Conservation (phyloP, 148 eudicot genomes). For the Rhododendron ferrugineum region DNA sequence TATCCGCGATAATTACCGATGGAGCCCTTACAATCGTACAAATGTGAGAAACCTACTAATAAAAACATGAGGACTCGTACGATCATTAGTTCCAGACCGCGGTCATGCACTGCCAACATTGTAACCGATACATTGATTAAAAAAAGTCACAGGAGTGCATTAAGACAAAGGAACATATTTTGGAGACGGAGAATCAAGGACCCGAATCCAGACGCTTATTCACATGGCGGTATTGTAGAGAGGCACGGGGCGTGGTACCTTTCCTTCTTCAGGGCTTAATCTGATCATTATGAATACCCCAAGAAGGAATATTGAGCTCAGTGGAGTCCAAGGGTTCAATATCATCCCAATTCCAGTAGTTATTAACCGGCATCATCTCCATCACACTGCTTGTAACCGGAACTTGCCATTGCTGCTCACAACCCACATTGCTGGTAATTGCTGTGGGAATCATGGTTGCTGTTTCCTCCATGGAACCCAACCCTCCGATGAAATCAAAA, state of each 20-base stretch:
- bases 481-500: slow-evolving; percentile 26
- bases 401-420: slow-evolving; percentile 27
- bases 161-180: not conserved
- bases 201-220: too few species aligned
- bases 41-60: not conserved
- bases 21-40: not conserved
- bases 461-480: slow-evolving; percentile 10
- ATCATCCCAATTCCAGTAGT: slow-evolving; percentile 68
- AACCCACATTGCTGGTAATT: slow-evolving; percentile 8
- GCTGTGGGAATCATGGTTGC: slow-evolving; percentile 5
- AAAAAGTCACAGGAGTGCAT: not conserved
- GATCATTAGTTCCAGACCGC: not conserved
- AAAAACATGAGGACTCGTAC: not conserved
- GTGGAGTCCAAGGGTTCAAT: slow-evolving; percentile 41
- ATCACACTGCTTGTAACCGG: not conserved
- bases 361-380: slow-evolving; percentile 20
- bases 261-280: slow-evolving; percentile 28
- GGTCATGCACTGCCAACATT: not conserved
- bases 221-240: not conserved
- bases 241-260: not conserved
- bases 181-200: not conserved
- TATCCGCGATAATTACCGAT: not conserved
- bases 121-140: not conserved
- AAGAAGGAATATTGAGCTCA: slow-evolving; percentile 40
- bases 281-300: slow-evolving; percentile 35